A percentile compares a stretch with the other conserved stretches of the same genome.
Conservation (phyloP, 2,329 filamentous ascomycete genomes). For the Xylariales sp. region DNA sequence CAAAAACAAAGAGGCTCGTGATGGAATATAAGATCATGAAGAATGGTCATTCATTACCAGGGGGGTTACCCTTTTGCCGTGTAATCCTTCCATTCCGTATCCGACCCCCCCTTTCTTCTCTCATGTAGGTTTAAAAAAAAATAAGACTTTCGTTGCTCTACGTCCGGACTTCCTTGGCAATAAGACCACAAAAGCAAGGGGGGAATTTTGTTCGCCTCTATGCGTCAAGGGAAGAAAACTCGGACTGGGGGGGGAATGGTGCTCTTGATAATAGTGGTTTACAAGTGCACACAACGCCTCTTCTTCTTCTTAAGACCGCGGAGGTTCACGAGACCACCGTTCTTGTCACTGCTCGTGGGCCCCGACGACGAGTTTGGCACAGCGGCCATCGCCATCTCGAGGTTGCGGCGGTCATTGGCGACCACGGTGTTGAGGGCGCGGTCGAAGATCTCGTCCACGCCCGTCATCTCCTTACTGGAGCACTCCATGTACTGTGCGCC, state of each 20-base stretch:
- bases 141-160: constrained; percentile 5
- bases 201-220: too few relatives aligned
- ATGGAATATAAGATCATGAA: constrained; percentile 23
- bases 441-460: constrained; percentile 96
- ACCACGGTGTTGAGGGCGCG: constrained; percentile 87
- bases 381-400: constrained; percentile 43
- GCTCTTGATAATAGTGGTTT: constrained; percentile 32
- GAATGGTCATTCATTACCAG: constrained; percentile 18
- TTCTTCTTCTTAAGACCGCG: constrained; percentile 70
- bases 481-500: constrained; percentile 95
- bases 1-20: too few relatives aligned
- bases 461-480: constrained; percentile 94
- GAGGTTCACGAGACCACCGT: constrained; percentile 36
- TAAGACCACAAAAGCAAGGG: too few relatives aligned
- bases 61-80: too few relatives aligned
- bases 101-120: too few relatives aligned
- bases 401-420: constrained; percentile 67
- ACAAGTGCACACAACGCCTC: constrained; percentile 78
- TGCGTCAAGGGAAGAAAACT: too few relatives aligned
- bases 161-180: constrained; percentile 8
- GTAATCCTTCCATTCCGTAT: too few relatives aligned
- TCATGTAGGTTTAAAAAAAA: too few relatives aligned
- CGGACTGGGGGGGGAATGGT: too few relatives aligned
- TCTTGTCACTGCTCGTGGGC: constrained; percentile 24
- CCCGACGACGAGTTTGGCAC: constrained; percentile 26